Percentiles rank a stretch among this genome's conserved stretches.
phyloP scores from a whole-genome alignment of 192 early-diverging fungal species.

The Backusella westeae region DNA sequence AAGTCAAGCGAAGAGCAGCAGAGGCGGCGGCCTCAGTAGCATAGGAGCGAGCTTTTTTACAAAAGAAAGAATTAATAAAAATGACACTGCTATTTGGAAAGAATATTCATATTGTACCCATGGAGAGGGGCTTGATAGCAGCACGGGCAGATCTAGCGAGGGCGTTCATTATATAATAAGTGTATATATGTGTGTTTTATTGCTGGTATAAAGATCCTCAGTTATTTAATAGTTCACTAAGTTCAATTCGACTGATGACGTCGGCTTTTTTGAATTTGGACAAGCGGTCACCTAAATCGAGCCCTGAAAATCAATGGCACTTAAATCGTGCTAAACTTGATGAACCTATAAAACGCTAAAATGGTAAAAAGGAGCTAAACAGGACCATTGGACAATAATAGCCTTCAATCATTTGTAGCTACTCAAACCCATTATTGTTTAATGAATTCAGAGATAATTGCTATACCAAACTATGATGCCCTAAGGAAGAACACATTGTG shows the following conservation, averaged over 20 bases:
- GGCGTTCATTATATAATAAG: conserved; percentile 45
- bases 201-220: neutral
- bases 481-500: too few relatives aligned
- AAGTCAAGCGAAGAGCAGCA: conserved; percentile 82
- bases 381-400: too few relatives aligned
- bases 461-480: too few relatives aligned
- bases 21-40: conserved; percentile 74
- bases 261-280: neutral
- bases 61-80: neutral
- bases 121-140: conserved; percentile 41
- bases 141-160: conserved; percentile 52
- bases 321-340: too few relatives aligned
- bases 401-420: too few relatives aligned
- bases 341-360: neutral
- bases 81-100: neutral
- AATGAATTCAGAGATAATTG: too few relatives aligned
- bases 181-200: neutral
- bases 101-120: conserved; percentile 36
- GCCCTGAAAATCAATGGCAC: neutral
- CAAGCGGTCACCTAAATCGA: neutral
- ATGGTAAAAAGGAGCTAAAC: too few relatives aligned
- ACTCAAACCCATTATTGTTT: too few relatives aligned
- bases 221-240: neutral
- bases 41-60: conserved; percentile 65
- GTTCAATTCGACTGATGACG: neutral